phyloP scores from a whole-genome alignment of 225 moss, liverwort and hornwort species.

The Anthoceros angustus region DNA sequence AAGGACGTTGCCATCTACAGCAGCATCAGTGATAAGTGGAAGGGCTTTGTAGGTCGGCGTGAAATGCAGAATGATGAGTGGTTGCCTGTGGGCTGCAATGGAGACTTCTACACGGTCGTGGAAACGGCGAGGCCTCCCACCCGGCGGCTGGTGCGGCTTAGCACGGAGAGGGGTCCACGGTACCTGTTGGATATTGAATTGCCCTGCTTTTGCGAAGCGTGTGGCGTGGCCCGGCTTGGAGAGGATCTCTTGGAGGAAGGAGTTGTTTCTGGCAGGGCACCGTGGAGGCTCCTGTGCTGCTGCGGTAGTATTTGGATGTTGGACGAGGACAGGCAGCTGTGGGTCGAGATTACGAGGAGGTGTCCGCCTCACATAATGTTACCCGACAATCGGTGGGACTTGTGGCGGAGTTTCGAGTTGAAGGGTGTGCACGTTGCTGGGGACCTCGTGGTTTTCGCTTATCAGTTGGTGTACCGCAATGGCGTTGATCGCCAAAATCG shows the following conservation, averaged over 20 bases:
- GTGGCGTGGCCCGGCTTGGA: background rate
- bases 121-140: background rate
- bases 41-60: background rate
- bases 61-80: background rate
- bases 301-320: background rate
- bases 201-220: background rate
- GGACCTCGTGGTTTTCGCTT: background rate
- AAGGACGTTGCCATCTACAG: background rate
- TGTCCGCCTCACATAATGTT: background rate
- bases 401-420: background rate
- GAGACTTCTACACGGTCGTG: background rate
- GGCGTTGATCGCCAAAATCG: background rate
- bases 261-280: background rate
- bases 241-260: background rate
- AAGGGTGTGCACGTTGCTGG: background rate
- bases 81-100: background rate
- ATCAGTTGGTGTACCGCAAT: background rate
- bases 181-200: background rate
- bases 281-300: background rate
- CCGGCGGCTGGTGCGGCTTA: background rate
- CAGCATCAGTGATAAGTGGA: background rate
- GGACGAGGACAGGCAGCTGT: background rate
- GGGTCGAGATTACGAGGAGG: background rate
- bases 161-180: background rate
- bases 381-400: background rate